Conservation (phyloP, 805 yeast genomes). For the Candida sanyiensis region DNA sequence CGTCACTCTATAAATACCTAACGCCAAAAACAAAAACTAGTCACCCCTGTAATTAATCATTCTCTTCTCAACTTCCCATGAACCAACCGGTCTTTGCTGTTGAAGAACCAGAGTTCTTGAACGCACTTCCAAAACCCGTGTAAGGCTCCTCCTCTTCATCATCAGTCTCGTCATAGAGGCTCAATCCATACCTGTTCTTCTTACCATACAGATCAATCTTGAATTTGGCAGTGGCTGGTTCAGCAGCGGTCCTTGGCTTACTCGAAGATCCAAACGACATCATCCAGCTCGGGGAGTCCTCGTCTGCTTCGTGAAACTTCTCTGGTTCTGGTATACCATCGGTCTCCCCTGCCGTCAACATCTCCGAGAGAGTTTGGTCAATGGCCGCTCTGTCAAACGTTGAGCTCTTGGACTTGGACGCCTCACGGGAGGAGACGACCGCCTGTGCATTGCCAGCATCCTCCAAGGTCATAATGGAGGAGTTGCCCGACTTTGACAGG, state of each 20-base stretch:
- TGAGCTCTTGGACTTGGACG: conserved; percentile 7
- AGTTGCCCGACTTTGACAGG: conserved; percentile 5
- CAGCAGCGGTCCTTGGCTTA: background rate
- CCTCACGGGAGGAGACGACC: conserved; percentile 3
- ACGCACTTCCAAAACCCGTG: conserved; percentile 6
- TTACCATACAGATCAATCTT: conserved; percentile 26
- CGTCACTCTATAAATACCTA: too few relatives aligned
- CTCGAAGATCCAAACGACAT: conserved; percentile 6
- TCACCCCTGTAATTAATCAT: too few relatives aligned
- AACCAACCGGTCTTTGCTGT: conserved; percentile 22
- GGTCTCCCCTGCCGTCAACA: conserved; percentile 4
- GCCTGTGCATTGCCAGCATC: background rate
- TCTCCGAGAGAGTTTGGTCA: conserved; percentile 20
- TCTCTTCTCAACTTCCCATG: conserved; percentile 23
- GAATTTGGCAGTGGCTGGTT: conserved; percentile 9
- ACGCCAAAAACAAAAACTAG: too few relatives aligned
- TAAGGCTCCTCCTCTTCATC: conserved; percentile 11
- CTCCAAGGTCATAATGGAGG: conserved; percentile 5
- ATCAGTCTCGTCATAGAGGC: conserved; percentile 18
- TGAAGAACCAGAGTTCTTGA: conserved; percentile 1
- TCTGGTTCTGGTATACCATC: background rate
- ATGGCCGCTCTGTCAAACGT: conserved; percentile 23
- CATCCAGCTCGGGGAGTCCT: conserved; percentile 8
- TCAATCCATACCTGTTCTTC: conserved; percentile 22
- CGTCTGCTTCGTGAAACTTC: background rate